phyloP scores from a whole-genome alignment of 495 filamentous ascomycete species.

The Penicillium samsonianum region DNA sequence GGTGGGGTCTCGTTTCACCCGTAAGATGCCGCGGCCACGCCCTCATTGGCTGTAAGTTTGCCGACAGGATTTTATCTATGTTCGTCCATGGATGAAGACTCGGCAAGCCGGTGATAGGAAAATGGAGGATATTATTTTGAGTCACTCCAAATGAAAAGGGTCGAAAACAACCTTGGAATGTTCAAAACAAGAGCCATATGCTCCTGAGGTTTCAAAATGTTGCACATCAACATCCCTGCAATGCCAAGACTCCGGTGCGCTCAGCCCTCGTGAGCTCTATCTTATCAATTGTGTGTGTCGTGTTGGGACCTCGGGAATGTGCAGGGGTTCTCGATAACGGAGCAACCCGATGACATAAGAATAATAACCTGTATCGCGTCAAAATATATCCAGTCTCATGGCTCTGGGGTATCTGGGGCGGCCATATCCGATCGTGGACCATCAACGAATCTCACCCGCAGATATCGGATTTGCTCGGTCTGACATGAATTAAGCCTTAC shows the following conservation, averaged over 20 bases:
- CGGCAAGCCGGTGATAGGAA: constrained; percentile 21
- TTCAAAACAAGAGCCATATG: not conserved
- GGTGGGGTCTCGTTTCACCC: constrained; percentile 10
- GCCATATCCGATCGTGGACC: constrained; percentile 4
- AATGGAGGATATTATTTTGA: not conserved
- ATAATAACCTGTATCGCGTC: not conserved
- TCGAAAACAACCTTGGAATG: not conserved
- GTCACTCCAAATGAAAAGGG: not conserved
- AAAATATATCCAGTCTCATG: not conserved
- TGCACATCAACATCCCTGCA: not conserved
- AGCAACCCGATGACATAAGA: constrained; percentile 11
- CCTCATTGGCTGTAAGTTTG: constrained; percentile 18
- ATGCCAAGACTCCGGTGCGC: constrained; percentile 15
- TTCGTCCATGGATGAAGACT: constrained; percentile 14
- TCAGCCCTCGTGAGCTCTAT: constrained; percentile 15
- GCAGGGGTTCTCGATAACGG: constrained; percentile 13
- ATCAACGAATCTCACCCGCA: not conserved
- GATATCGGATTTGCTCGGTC: constrained; percentile 2
- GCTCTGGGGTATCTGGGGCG: constrained; percentile 1
- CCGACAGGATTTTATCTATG: constrained; percentile 12
- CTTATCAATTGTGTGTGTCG: constrained; percentile 15
- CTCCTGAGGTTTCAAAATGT: not conserved
- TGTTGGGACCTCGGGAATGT: not conserved
- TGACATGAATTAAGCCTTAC: not conserved
- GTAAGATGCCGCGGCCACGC: not conserved